These are phyloP conservation scores for Penicillium steckii DNA, from an alignment of 495 filamentous ascomycete species.

Conservation along the genomic window DNA sequence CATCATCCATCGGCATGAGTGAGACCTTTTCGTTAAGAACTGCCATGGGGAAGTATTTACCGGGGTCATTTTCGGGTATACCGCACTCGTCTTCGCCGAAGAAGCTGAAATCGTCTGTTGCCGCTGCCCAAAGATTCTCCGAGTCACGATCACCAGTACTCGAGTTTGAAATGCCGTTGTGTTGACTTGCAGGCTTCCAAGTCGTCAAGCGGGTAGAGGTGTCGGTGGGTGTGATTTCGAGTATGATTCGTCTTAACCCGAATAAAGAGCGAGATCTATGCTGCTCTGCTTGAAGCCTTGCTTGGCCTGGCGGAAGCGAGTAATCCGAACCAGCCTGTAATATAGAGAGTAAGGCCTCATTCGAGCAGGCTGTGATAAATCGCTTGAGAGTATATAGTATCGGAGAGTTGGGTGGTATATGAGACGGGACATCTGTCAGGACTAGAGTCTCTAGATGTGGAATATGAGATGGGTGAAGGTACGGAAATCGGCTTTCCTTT, in stretches of 20 bases:
- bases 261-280: slow-evolving; percentile 51
- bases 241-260: slow-evolving; percentile 52
- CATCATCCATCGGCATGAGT: slow-evolving; percentile 35
- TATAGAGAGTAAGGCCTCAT: slow-evolving; percentile 54
- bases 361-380: slow-evolving; percentile 60
- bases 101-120: slow-evolving; percentile 62
- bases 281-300: slow-evolving; percentile 36
- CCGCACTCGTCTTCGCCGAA: slow-evolving; percentile 62
- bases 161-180: slow-evolving; percentile 46
- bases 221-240: slow-evolving; percentile 52
- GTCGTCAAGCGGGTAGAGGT: slow-evolving; percentile 22
- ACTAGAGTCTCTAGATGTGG: slow-evolving; percentile 56
- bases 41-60: slow-evolving; percentile 45
- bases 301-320: slow-evolving; percentile 48
- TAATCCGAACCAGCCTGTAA: slow-evolving; percentile 53
- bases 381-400: slow-evolving; percentile 48
- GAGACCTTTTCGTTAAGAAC: slow-evolving; percentile 43
- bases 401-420: slow-evolving; percentile 41
- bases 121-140: slow-evolving; percentile 60
- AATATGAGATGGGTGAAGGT: slow-evolving; percentile 56
- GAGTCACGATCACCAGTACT: slow-evolving; percentile 61
- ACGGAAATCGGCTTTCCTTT: slow-evolving; percentile 35
- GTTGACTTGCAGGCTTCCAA: slow-evolving; percentile 38
- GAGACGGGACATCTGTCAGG: slow-evolving; percentile 59
- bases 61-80: slow-evolving; percentile 43